Evolutionary conservation across 2,329 filamentous ascomycete species (phyloP).

Genomic region (Aspergillus quadrilineatus): DNA sequence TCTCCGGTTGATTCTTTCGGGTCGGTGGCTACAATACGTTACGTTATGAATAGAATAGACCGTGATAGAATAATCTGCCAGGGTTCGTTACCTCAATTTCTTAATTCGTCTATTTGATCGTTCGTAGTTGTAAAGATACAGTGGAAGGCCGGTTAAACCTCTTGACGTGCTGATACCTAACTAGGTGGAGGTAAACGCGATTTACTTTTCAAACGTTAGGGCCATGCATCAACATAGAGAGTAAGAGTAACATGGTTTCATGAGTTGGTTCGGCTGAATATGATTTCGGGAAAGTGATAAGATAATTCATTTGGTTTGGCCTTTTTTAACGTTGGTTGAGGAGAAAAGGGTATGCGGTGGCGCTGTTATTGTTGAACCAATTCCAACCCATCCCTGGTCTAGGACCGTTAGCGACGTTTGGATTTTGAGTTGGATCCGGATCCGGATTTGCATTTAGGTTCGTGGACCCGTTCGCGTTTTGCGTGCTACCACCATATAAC

Average conservation of each 20-base stretch:
- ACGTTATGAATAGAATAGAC: conserved; percentile 10
- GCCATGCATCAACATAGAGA: too few relatives aligned
- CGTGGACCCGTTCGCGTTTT: neutral
- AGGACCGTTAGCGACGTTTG: neutral
- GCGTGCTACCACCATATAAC: neutral
- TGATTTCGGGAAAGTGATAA: too few relatives aligned
- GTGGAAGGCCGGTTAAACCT: too few relatives aligned
- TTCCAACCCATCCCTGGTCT: neutral
- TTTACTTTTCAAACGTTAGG: too few relatives aligned
- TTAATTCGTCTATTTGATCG: neutral
- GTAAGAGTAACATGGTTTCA: too few relatives aligned
- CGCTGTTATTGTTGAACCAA: too few relatives aligned
- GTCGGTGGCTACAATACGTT: neutral
- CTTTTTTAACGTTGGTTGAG: too few relatives aligned
- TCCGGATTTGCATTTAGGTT: neutral
- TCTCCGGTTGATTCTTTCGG: conserved; percentile 4
- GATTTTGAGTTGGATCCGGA: neutral
- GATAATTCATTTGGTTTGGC: too few relatives aligned
- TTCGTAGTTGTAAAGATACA: neutral
- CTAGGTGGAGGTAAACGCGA: too few relatives aligned
- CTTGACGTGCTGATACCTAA: too few relatives aligned
- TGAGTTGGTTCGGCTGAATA: too few relatives aligned
- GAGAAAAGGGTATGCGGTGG: too few relatives aligned
- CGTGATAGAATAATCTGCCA: conserved; percentile 8
- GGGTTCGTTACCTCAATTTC: neutral